phyloP scores from a whole-genome alignment of 2,329 filamentous ascomycete genomes.

The Penicillium sp. region DNA sequence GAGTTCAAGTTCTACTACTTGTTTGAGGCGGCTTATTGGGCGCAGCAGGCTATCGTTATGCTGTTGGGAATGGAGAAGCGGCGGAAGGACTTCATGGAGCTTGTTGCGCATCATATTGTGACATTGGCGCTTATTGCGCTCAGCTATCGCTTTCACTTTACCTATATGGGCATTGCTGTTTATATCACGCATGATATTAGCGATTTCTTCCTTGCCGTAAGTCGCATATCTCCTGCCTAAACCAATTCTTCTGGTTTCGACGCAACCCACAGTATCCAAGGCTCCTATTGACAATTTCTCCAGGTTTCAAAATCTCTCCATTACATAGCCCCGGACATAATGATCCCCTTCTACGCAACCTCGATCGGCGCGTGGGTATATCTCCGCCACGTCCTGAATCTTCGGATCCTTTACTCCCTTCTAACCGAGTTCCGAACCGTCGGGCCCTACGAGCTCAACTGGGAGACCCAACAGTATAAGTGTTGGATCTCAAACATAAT shows the following conservation, averaged over 20 bases:
- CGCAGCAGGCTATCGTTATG: conserved; percentile 84
- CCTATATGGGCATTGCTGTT: conserved; percentile 84
- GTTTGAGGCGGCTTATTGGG: conserved; percentile 88
- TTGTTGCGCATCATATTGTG: conserved; percentile 84
- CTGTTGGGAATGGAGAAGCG: conserved; percentile 83
- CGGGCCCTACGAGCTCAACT: conserved; percentile 43
- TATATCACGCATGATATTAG: conserved; percentile 91
- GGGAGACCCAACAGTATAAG: conserved; percentile 46
- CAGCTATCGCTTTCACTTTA: conserved; percentile 92
- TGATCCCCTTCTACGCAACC: conserved; percentile 73
- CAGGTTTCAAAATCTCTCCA: conserved; percentile 85
- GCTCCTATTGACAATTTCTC: background rate
- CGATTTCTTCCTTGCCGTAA: conserved; percentile 87
- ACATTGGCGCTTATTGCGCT: conserved; percentile 75
- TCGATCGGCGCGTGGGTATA: conserved; percentile 85
- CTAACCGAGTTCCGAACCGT: conserved; percentile 43
- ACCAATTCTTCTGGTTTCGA: background rate
- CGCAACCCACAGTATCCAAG: background rate
- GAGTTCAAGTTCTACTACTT: conserved; percentile 90
- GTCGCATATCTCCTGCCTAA: background rate
- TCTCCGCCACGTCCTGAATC: conserved; percentile 68
- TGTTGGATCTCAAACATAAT: conserved; percentile 44
- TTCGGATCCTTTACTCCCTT: conserved; percentile 40
- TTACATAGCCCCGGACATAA: conserved; percentile 73
- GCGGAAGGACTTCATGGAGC: conserved; percentile 86